Evolutionary conservation across 164 flowering plant genomes (phyloP), one percentile per base, ranked within the genome.

Genomic region (Macadamia tetraphylla): DNA sequence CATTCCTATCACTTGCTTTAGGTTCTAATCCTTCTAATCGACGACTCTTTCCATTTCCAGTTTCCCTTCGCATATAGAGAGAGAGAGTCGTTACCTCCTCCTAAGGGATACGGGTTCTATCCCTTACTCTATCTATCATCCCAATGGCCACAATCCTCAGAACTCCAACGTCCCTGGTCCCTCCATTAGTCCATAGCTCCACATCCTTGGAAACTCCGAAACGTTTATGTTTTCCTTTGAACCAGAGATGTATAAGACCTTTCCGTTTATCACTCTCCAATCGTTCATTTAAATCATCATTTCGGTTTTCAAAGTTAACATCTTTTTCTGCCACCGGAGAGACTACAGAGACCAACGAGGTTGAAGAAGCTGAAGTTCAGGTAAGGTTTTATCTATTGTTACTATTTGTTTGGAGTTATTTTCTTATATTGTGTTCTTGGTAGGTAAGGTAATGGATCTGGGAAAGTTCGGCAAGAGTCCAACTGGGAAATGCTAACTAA

Each of bases 81-180:
- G 23, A 23, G 23, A 23, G 23, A 23, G 23, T 23, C 23, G 23
- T 23, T 23, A 23, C 23, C 23, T 23, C 23, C 23, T 23, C 23
- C 23, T 23, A 23, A 23, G 23, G 23, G 23, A 23, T 23, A 23
- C 40, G 40, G 40, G 5, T 35, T 35, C 40, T 35, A 35, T 35
- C 40, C 40, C 40, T 35, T 35, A 2, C 40, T 35, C 40, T 35
- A 35, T 35, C 40, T 0, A 5, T 5, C 40, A 5, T 29, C 43
- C 6, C 69, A 64, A 74, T 74, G 76, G 76, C 76, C 17, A 43
- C 76, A 6, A 60, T 69, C 35, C 46, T 65, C 9, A 68, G 69
- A 52, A 55, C 49, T 40, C 59, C 67, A 40, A 44, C 72, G 12
- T 17, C 56, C 9, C 44, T 69, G 35, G 52, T 40, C 35, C 59